Percentiles rank a stretch among this genome's conserved stretches.
phyloP scores from a whole-genome alignment of 305 asterid genomes.

The Withania somnifera region DNA sequence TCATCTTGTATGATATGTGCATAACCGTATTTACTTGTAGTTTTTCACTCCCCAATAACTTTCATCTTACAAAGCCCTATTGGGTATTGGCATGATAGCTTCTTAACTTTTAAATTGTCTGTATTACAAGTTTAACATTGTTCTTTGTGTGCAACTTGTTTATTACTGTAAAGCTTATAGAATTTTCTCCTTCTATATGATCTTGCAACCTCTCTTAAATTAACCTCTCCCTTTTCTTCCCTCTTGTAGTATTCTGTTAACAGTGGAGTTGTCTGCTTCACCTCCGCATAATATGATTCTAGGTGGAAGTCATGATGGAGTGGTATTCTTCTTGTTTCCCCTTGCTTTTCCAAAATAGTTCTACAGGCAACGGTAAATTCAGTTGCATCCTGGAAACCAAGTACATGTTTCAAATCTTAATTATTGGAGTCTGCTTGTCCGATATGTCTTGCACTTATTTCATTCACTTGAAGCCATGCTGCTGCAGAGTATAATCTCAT shows the following conservation, averaged over 20 bases:
- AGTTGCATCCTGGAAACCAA: not conserved
- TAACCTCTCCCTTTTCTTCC: not conserved
- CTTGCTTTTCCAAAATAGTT: not conserved
- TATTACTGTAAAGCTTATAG: not conserved
- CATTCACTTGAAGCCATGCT: not conserved
- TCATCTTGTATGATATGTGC: not conserved
- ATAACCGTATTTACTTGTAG: not conserved
- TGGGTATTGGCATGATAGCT: not conserved
- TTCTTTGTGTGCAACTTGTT: not conserved
- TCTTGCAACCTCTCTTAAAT: not conserved
- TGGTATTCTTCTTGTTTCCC: slow-evolving; percentile 42
- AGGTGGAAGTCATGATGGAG: slow-evolving; percentile 98
- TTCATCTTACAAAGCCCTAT: not conserved
- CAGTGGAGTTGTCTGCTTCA: slow-evolving; percentile 83
- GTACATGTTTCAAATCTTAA: not conserved
- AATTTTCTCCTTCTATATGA: not conserved
- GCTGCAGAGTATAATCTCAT: not conserved
- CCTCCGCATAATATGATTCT: slow-evolving; percentile 69
- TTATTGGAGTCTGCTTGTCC: not conserved
- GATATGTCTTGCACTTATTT: not conserved
- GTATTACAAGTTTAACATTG: not conserved
- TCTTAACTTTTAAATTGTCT: not conserved
- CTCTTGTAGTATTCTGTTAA: slow-evolving; percentile 53
- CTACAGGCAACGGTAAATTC: not conserved
- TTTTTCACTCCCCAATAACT: not conserved